Conservation (phyloP, 139 green algal genomes). For the Pedinophyceae sp. region DNA sequence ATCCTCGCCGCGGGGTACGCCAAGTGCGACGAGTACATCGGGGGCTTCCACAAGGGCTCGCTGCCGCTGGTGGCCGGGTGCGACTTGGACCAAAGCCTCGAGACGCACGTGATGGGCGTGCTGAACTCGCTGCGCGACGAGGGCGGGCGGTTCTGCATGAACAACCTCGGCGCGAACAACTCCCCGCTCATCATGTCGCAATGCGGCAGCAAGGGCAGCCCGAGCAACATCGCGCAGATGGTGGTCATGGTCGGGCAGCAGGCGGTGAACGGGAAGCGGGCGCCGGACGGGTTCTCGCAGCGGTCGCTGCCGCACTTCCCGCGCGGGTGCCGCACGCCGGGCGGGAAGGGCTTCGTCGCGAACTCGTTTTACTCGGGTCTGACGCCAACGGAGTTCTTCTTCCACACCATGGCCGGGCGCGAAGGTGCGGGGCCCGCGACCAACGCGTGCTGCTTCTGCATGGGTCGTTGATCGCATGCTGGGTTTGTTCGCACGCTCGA, state of each 20-base stretch:
- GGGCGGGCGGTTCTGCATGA: slow-evolving; percentile 76
- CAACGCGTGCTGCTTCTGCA: too few relatives aligned
- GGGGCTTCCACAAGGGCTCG: slow-evolving; percentile 34
- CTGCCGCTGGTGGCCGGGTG: slow-evolving; percentile 72
- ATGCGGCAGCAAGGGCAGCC: slow-evolving; percentile 83
- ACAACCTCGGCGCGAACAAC: slow-evolving; percentile 76
- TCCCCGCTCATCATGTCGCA: slow-evolving; percentile 88
- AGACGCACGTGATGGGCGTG: slow-evolving; percentile 60
- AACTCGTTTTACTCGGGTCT: slow-evolving; percentile 91
- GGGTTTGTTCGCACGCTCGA: too few relatives aligned
- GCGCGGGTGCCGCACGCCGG: slow-evolving; percentile 27
- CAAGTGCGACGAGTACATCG: slow-evolving; percentile 52
- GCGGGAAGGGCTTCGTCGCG: slow-evolving; percentile 89
- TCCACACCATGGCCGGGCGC: slow-evolving; percentile 94
- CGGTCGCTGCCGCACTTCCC: slow-evolving; percentile 86
- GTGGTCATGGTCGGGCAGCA: slow-evolving; percentile 96
- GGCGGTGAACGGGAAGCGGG: slow-evolving; percentile 71
- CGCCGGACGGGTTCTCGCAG: slow-evolving; percentile 81
- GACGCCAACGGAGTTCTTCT: slow-evolving; percentile 95
- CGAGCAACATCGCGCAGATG: slow-evolving; percentile 99
- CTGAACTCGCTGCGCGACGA: slow-evolving; percentile 81
- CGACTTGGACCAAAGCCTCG: slow-evolving; percentile 72
- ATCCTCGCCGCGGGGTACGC: slow-evolving; percentile 48
- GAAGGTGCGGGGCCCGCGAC: too few relatives aligned
- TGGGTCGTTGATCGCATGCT: too few relatives aligned